phyloP scores from a whole-genome alignment of 208 protist species.

The Trypanosoma rangeli region DNA sequence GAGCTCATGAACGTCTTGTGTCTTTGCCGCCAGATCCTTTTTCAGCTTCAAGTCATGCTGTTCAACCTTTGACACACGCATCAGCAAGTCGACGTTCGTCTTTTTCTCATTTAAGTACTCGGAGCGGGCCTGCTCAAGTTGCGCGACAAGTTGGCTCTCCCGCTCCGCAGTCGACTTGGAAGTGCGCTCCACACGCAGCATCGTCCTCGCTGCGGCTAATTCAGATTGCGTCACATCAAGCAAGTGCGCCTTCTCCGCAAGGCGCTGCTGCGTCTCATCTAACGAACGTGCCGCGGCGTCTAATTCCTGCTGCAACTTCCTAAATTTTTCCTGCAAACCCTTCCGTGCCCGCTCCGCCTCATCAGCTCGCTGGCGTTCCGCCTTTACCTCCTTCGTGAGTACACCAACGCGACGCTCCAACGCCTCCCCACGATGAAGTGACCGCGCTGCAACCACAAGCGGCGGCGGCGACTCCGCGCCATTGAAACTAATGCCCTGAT shows the following conservation, averaged over 20 bases:
- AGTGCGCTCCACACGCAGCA: slow-evolving; percentile 31
- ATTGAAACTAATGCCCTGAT: not conserved
- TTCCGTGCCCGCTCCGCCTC: slow-evolving; percentile 16
- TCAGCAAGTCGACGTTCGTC: slow-evolving; percentile 67
- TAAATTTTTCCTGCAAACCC: slow-evolving; percentile 27
- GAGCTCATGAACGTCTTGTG: slow-evolving; percentile 51
- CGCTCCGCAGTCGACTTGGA: slow-evolving; percentile 1
- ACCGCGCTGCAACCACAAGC: slow-evolving; percentile 4
- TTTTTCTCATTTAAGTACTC: slow-evolving; percentile 78
- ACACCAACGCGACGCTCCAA: slow-evolving; percentile 6
- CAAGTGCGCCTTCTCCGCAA: slow-evolving; percentile 32
- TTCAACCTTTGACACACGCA: slow-evolving; percentile 52
- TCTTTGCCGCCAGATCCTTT: slow-evolving; percentile 28
- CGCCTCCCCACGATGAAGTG: not conserved
- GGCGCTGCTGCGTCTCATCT: slow-evolving; percentile 51
- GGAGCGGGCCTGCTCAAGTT: slow-evolving; percentile 46
- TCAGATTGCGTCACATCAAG: slow-evolving; percentile 27
- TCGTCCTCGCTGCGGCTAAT: slow-evolving; percentile 25
- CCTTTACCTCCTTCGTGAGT: slow-evolving; percentile 2
- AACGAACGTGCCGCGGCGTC: slow-evolving; percentile 27
- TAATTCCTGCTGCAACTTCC: slow-evolving; percentile 28
- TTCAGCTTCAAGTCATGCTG: slow-evolving; percentile 45
- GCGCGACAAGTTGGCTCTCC: slow-evolving; percentile 21
- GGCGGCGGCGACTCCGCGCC: not conserved
- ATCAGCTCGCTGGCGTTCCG: slow-evolving; percentile 1